A percentile compares a stretch with the other conserved stretches of the same genome.
Conservation (phyloP, 495 filamentous ascomycete genomes). For the Aspergillus carlsbadensis region DNA sequence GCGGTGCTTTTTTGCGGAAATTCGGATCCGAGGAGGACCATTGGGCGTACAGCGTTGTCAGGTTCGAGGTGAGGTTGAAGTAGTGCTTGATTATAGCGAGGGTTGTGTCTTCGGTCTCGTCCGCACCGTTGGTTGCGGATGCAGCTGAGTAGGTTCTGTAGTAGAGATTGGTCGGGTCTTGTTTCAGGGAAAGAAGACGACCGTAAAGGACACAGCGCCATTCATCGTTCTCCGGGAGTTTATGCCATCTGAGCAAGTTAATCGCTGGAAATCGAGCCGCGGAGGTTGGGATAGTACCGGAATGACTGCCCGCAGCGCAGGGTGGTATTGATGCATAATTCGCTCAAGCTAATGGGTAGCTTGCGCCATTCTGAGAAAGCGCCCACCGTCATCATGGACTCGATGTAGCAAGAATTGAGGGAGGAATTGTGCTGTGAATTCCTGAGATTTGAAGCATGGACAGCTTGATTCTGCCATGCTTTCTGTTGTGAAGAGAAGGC, state of each 20-base stretch:
- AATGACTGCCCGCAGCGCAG: slow-evolving; percentile 91
- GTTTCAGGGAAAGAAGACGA: slow-evolving; percentile 77
- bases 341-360: slow-evolving; percentile 73
- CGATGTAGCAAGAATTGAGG: neutral
- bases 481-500: slow-evolving; percentile 19
- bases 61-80: slow-evolving; percentile 74
- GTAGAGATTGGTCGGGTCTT: slow-evolving; percentile 76
- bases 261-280: neutral
- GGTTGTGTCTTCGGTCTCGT: slow-evolving; percentile 30
- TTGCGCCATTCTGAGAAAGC: slow-evolving; percentile 70
- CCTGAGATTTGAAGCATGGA: neutral
- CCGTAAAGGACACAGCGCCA: slow-evolving; percentile 91
- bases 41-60: slow-evolving; percentile 74
- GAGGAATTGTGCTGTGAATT: neutral
- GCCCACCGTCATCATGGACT: slow-evolving; percentile 25
- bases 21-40: slow-evolving; percentile 87
- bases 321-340: slow-evolving; percentile 89
- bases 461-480: slow-evolving; percentile 25
- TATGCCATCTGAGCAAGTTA: slow-evolving; percentile 64
- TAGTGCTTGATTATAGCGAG: slow-evolving; percentile 71
- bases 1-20: slow-evolving; percentile 82
- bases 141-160: slow-evolving; percentile 61
- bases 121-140: slow-evolving; percentile 31
- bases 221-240: slow-evolving; percentile 67
- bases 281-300: slow-evolving; percentile 41